Evolutionary conservation across 23 red algal genomes (phyloP).

Genomic region (Cyanidioschyzon merolae): DNA sequence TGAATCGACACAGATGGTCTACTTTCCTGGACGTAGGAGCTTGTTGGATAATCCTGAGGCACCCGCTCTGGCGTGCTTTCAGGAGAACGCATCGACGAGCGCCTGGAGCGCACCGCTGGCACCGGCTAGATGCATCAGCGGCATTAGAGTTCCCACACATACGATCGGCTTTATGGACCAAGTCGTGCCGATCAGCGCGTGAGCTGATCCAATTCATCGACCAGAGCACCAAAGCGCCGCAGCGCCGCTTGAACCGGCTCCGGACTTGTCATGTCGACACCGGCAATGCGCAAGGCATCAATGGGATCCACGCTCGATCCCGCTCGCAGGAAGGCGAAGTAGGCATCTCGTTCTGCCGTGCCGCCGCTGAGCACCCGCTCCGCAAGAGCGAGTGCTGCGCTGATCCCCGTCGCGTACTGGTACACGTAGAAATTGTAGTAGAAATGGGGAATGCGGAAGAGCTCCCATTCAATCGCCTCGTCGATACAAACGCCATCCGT

Average conservation of each 20-base stretch:
- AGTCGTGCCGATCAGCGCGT: too few relatives aligned
- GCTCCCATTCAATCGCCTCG: constrained; percentile 14
- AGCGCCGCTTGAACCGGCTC: neutral
- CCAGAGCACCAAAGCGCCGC: constrained; percentile 11
- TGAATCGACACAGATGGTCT: too few relatives aligned
- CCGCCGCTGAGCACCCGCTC: constrained; percentile 10
- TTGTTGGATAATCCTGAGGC: too few relatives aligned
- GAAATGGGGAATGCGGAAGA: constrained; percentile 14
- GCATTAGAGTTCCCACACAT: too few relatives aligned
- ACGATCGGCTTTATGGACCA: too few relatives aligned
- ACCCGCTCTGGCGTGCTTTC: too few relatives aligned
- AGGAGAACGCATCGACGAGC: too few relatives aligned
- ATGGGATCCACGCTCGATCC: constrained; percentile 4
- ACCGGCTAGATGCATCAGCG: too few relatives aligned
- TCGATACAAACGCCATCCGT: neutral
- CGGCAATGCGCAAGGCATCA: neutral
- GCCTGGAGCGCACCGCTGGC: too few relatives aligned
- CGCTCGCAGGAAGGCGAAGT: constrained; percentile 1
- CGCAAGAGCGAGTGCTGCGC: neutral
- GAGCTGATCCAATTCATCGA: constrained; percentile 6
- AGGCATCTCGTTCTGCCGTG: neutral
- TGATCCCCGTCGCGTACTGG: neutral
- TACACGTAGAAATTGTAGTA: constrained; percentile 14
- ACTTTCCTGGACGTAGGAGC: too few relatives aligned
- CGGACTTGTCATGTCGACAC: neutral